These are phyloP conservation scores for Hanseniaspora vineae DNA, from an alignment of 805 yeast species.

Conservation along the genomic window DNA sequence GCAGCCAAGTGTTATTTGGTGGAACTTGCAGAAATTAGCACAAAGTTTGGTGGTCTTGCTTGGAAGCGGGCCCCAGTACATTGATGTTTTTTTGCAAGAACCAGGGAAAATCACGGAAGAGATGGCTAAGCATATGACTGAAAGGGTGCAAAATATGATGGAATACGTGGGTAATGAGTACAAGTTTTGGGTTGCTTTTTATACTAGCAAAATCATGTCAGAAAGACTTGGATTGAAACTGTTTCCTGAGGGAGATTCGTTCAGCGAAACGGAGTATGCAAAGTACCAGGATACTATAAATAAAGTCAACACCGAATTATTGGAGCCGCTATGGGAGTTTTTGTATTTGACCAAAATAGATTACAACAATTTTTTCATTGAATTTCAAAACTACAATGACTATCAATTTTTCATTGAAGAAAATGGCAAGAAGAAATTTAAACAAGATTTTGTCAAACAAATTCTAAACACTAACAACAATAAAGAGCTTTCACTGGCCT, in stretches of 20 bases:
- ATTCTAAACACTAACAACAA: slow-evolving; percentile 15
- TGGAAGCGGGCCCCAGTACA: slow-evolving; percentile 50
- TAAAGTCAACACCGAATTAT: slow-evolving; percentile 20
- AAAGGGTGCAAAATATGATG: slow-evolving; percentile 54
- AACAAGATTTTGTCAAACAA: too few species aligned
- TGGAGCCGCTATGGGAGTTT: slow-evolving; percentile 50
- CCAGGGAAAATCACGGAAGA: slow-evolving; percentile 34
- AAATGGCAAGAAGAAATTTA: slow-evolving; percentile 5
- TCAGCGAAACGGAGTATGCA: background rate
- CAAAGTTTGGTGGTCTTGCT: slow-evolving; percentile 72
- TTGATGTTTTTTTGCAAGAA: slow-evolving; percentile 26
- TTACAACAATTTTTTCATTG: slow-evolving; percentile 66
- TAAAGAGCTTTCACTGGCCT: slow-evolving; percentile 13
- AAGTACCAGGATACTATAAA: slow-evolving; percentile 9
- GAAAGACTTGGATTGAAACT: slow-evolving; percentile 54
- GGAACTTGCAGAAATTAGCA: slow-evolving; percentile 79
- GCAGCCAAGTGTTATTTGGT: slow-evolving; percentile 81
- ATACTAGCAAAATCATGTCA: slow-evolving; percentile 45
- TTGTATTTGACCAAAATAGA: slow-evolving; percentile 54
- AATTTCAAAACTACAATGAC: slow-evolving; percentile 38
- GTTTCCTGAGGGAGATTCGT: slow-evolving; percentile 7
- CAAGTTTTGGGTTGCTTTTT: slow-evolving; percentile 45
- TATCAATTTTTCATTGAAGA: slow-evolving; percentile 20
- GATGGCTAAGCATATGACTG: slow-evolving; percentile 36
- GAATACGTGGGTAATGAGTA: slow-evolving; percentile 52